A percentile compares a stretch with the other conserved stretches of the same genome.
These are phyloP conservation scores for Casuarina glauca DNA, from an alignment of 306 rosid species.

Conservation along the genomic window DNA sequence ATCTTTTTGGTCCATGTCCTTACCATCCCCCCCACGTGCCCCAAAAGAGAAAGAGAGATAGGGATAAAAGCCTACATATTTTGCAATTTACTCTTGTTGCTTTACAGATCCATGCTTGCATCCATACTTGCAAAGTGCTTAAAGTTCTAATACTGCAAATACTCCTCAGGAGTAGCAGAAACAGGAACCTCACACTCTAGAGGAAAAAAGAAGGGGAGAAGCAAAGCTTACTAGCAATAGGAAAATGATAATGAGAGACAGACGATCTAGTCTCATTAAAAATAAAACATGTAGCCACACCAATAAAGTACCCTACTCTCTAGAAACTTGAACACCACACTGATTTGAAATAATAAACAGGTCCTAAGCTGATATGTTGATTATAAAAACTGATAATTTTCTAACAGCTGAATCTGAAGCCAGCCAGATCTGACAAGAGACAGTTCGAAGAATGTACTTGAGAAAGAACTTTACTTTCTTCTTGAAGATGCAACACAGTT, in stretches of 20 bases:
- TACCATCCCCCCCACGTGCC: neutral
- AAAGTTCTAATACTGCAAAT: neutral
- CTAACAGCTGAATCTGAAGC: neutral
- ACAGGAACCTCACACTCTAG: neutral
- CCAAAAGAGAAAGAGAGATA: no score
- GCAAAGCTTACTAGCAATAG: no score
- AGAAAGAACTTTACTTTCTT: neutral
- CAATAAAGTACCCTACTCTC: neutral
- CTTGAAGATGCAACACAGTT: no score
- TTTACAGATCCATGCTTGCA: neutral
- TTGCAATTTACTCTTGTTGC: neutral
- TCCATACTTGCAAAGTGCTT: neutral
- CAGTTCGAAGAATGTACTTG: neutral
- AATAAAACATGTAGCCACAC: neutral
- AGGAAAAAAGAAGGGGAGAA: neutral
- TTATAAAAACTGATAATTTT: neutral
- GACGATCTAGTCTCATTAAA: neutral
- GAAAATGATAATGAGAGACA: neutral
- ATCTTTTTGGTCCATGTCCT: neutral
- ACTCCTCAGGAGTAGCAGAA: neutral
- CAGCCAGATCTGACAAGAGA: neutral
- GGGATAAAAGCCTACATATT: neutral
- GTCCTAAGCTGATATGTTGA: neutral
- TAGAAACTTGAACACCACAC: neutral
- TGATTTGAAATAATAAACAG: neutral